Evolutionary conservation across 352 stramenopile species (phyloP), one percentile per base, ranked within the genome.

Genomic region (Thraustotheca clavata): DNA sequence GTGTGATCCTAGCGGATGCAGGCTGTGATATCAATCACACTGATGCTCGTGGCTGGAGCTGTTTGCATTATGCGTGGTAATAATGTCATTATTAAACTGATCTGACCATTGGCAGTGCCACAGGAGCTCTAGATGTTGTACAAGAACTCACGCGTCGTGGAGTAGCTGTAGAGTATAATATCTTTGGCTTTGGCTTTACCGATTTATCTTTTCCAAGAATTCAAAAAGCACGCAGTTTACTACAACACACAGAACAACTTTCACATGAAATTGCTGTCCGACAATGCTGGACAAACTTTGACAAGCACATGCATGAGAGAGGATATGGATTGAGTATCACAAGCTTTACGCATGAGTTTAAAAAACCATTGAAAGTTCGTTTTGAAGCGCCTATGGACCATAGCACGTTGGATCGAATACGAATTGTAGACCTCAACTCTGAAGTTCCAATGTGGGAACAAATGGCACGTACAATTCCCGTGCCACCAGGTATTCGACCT

Each of bases 171-270:
- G 76, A 87, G 43, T 91, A 87, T 49, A 94, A 94, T 40, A 81
- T 80, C 49, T 94, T 91, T 55, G 85, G 85, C 43, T 94, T 91
- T 63, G 85, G 85, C 32, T 79, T 83, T 4, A 83, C 90, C 73
- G 85, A 94, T 50, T 89, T 94, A 50, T 69, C 89, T 46, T 88
- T 92, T 59, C 80, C 83, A 0, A 91, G 91, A 62, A 83, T 94
- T 18, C 67, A 62, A 22, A 81, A 79, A 54, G 85, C 85, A 18
- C 90, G 89, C 72, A 92, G 83, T 69, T 35, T 94, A 61, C 62
- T 94, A 40, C 85, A 94, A 62, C 85, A 94, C 72, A 94, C 85
- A 40, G 81, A 92, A 63, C 83, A 92, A 49, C 67, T 94, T 24
- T 79, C 89, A 50, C 85, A 94, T 54, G 83, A 92, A 60, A 75